Evolutionary conservation across 441 rosid genomes (phyloP).

Genomic region (Breynia disticha): DNA sequence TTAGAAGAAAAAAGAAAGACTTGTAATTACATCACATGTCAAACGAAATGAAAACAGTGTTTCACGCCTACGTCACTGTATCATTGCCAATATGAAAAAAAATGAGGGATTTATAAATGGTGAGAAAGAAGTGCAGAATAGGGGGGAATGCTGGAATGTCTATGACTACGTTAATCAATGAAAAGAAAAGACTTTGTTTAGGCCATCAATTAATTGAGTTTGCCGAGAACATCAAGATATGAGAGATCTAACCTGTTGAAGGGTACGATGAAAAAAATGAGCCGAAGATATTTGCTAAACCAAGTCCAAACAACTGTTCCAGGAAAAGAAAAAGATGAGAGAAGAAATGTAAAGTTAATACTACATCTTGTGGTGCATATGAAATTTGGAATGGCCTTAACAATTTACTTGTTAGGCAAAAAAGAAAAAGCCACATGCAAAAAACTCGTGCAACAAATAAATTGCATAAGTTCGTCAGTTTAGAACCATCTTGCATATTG

Average conservation of each 20-base stretch:
- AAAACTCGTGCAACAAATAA: neutral
- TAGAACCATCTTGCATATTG: neutral
- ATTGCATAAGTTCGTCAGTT: neutral
- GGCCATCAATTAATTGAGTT: slow-evolving; percentile 4
- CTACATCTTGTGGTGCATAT: too few relatives aligned
- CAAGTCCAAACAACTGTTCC: slow-evolving; percentile 87
- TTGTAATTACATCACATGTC: slow-evolving; percentile 1
- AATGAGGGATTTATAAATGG: neutral
- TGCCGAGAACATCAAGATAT: slow-evolving; percentile 13
- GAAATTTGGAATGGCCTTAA: too few relatives aligned
- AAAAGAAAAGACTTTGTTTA: neutral
- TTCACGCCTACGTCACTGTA: neutral
- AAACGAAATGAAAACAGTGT: neutral
- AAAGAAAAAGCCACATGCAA: slow-evolving; percentile 1
- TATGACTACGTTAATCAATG: neutral
- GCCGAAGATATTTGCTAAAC: slow-evolving; percentile 75
- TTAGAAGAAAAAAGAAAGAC: neutral
- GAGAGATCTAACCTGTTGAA: slow-evolving; percentile 56
- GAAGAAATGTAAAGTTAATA: too few relatives aligned
- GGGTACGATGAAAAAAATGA: slow-evolving; percentile 83
- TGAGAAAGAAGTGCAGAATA: neutral
- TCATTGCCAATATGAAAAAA: neutral
- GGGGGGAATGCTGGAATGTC: neutral
- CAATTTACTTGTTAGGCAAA: neutral
- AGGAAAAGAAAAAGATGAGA: slow-evolving; percentile 15